These are phyloP conservation scores for Rugonectria rugulosa DNA, from an alignment of 2,329 filamentous ascomycete genomes.

Conservation along the genomic window DNA sequence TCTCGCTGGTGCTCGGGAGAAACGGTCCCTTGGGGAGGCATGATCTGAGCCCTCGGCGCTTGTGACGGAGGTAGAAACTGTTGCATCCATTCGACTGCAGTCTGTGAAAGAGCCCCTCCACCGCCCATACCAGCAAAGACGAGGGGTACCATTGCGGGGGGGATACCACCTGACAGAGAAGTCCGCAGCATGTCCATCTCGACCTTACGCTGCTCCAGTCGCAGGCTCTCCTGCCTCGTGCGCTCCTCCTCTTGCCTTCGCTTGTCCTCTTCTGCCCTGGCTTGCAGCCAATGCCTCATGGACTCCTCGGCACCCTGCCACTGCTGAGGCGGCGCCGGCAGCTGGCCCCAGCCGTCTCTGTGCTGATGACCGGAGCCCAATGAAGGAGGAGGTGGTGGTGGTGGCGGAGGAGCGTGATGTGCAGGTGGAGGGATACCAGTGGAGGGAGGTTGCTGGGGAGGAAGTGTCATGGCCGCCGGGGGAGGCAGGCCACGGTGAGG, in stretches of 20 bases:
- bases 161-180: conserved; percentile 73
- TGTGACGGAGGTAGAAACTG: conserved; percentile 66
- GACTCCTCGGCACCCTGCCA: conserved; percentile 74
- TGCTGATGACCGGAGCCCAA: conserved; percentile 41
- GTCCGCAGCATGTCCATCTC: conserved; percentile 77
- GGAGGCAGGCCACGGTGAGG: conserved; percentile 75
- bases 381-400: conserved; percentile 37
- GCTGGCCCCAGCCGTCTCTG: conserved; percentile 55
- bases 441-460: conserved; percentile 53
- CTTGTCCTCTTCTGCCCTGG: conserved; percentile 77
- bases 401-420: conserved; percentile 43
- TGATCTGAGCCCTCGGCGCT: conserved; percentile 58
- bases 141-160: conserved; percentile 76
- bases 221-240: conserved; percentile 68
- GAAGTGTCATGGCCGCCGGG: conserved; percentile 70
- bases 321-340: conserved; percentile 70
- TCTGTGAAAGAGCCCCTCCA: conserved; percentile 66
- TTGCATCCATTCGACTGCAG: conserved; percentile 72
- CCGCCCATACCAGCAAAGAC: conserved; percentile 75
- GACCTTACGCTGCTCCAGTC: conserved; percentile 74
- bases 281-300: conserved; percentile 74
- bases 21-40: conserved; percentile 57
- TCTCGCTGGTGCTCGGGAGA: conserved; percentile 66
- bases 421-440: conserved; percentile 36
- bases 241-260: conserved; percentile 78